A percentile compares a stretch with the other conserved stretches of the same genome.
phyloP scores from a whole-genome alignment of 768 basidiomycete species.

The Leccinellum rugosiceps region DNA sequence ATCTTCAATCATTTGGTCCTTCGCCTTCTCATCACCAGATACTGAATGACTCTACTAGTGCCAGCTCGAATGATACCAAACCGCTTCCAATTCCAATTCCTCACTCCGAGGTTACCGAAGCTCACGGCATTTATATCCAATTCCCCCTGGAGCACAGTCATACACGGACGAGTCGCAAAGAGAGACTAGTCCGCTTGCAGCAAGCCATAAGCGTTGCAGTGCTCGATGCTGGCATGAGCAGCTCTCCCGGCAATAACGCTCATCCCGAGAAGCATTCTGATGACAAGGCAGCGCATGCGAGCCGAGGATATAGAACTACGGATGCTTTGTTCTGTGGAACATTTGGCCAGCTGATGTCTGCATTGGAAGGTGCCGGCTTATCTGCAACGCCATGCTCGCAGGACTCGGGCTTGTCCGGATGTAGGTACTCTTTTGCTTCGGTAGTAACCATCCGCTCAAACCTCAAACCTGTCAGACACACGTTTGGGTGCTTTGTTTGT shows the following conservation, averaged over 20 bases:
- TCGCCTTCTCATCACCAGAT: neutral
- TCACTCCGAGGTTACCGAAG: conserved; percentile 1
- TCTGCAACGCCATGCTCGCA: conserved; percentile 31
- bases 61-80: conserved; percentile 6
- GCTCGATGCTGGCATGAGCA: conserved; percentile 38
- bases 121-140: conserved; percentile 25
- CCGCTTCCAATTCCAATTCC: conserved; percentile 20
- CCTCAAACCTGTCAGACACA: conserved; percentile 26
- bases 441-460: neutral
- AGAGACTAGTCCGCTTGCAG: conserved; percentile 31
- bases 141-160: conserved; percentile 9
- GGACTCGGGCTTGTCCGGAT: conserved; percentile 26
- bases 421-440: conserved; percentile 20
- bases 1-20: neutral
- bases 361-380: conserved; percentile 38
- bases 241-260: conserved; percentile 21
- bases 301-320: conserved; percentile 16
- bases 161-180: conserved; percentile 15
- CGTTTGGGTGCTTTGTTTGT: conserved; percentile 42
- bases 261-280: neutral
- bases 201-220: conserved; percentile 37
- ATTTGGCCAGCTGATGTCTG: conserved; percentile 41
- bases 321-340: conserved; percentile 40
- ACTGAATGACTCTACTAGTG: neutral
- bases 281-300: neutral